phyloP scores from a whole-genome alignment of 371 early-diverging fungal species.

The Mucor ambiguus region DNA sequence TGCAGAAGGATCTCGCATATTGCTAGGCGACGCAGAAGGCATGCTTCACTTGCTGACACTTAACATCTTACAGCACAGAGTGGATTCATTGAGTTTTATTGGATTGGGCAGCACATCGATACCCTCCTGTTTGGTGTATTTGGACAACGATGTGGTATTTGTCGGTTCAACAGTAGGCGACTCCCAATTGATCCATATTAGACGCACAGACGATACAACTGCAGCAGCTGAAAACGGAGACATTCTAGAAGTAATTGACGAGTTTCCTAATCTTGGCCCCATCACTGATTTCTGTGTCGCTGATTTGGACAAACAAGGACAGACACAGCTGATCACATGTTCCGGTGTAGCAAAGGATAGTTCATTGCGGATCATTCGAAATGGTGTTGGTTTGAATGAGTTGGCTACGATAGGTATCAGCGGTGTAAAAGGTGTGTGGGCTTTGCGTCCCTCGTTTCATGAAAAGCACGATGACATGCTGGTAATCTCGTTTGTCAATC shows the following conservation, averaged over 20 bases:
- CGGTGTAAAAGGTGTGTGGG: slow-evolving; percentile 79
- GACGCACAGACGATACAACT: slow-evolving; percentile 28
- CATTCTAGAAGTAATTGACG: slow-evolving; percentile 52
- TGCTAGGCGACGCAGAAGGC: slow-evolving; percentile 81
- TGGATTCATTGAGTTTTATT: slow-evolving; percentile 32
- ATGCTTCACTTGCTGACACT: slow-evolving; percentile 56
- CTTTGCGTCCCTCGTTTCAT: slow-evolving; percentile 52
- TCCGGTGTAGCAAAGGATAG: slow-evolving; percentile 82
- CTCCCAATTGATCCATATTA: slow-evolving; percentile 74
- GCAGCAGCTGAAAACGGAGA: slow-evolving; percentile 24
- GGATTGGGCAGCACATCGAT: slow-evolving; percentile 47
- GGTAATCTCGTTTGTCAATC: slow-evolving; percentile 63
- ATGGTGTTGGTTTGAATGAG: slow-evolving; percentile 87
- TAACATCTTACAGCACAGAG: slow-evolving; percentile 14
- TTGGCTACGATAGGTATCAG: slow-evolving; percentile 65
- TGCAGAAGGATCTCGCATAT: slow-evolving; percentile 60
- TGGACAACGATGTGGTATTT: slow-evolving; percentile 77
- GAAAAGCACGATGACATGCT: slow-evolving; percentile 51
- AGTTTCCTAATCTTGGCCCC: slow-evolving; percentile 81
- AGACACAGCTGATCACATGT: slow-evolving; percentile 84
- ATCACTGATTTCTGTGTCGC: slow-evolving; percentile 85
- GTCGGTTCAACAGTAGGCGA: slow-evolving; percentile 88
- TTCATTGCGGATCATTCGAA: slow-evolving; percentile 81
- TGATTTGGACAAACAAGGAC: slow-evolving; percentile 77
- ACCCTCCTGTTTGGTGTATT: slow-evolving; percentile 74